Conservation (phyloP, 805 yeast species). For the Ogataea corticis region DNA sequence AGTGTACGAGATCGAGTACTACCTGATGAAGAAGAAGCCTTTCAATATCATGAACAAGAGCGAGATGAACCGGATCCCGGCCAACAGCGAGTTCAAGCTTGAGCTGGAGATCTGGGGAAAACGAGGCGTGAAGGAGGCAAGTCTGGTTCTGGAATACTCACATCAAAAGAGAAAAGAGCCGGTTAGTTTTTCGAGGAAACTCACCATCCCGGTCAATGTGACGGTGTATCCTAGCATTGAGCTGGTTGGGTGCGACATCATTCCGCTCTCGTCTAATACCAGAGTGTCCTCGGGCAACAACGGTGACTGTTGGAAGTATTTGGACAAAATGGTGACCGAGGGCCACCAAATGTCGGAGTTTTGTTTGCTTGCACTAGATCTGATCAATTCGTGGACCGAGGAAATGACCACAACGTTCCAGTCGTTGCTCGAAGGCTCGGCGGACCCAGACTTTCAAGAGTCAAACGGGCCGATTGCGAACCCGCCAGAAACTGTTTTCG, state of each 20-base stretch:
- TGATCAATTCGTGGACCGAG: slow-evolving; percentile 80
- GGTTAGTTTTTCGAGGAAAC: slow-evolving; percentile 46
- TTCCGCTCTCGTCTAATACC: slow-evolving; percentile 49
- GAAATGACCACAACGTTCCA: slow-evolving; percentile 39
- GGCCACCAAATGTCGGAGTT: slow-evolving; percentile 48
- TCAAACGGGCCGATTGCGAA: slow-evolving; percentile 18
- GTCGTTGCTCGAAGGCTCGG: slow-evolving; percentile 24
- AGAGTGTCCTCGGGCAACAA: slow-evolving; percentile 28
- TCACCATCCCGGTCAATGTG: slow-evolving; percentile 67
- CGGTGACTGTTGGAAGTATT: slow-evolving; percentile 34
- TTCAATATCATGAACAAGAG: slow-evolving; percentile 52
- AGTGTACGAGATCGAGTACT: slow-evolving; percentile 73
- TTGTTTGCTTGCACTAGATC: slow-evolving; percentile 68
- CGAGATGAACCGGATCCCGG: slow-evolving; percentile 41
- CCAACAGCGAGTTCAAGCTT: slow-evolving; percentile 42
- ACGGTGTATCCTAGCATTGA: slow-evolving; percentile 76
- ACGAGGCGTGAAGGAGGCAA: slow-evolving; percentile 68
- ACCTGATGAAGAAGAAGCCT: slow-evolving; percentile 57
- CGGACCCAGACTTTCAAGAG: slow-evolving; percentile 25
- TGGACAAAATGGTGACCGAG: slow-evolving; percentile 31
- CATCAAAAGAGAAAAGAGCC: slow-evolving; percentile 31
- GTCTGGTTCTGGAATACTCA: slow-evolving; percentile 66
- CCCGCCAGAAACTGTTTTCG: slow-evolving; percentile 19
- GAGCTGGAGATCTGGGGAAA: slow-evolving; percentile 68
- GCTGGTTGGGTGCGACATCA: slow-evolving; percentile 70